Conservation (phyloP, 73 alveolate species). For the Symbiodinium pilosum region DNA sequence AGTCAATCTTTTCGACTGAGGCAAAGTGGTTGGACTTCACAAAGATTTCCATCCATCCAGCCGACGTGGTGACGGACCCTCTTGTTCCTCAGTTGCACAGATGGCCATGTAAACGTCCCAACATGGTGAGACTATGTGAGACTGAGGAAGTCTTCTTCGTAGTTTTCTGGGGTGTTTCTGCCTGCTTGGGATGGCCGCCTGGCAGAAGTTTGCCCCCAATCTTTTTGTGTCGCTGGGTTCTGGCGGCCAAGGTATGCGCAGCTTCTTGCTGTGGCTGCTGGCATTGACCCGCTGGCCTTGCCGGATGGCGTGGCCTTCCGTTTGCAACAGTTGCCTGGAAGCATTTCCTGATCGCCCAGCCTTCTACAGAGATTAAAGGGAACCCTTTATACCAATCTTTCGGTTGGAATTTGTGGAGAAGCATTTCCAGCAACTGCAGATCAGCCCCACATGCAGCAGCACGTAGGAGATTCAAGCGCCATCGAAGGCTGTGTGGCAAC, state of each 20-base stretch:
- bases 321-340: neutral
- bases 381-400: no score
- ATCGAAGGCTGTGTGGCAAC: no score
- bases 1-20: neutral
- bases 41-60: constrained; percentile 36
- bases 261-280: constrained; percentile 43
- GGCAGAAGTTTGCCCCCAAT: neutral
- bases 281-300: constrained; percentile 46
- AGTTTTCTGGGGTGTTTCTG: constrained; percentile 45
- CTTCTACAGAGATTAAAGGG: no score
- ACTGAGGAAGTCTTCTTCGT: constrained; percentile 69
- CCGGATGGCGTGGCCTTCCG: constrained; percentile 40
- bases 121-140: neutral
- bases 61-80: constrained; percentile 66
- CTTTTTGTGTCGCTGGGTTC: neutral
- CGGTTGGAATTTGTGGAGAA: no score
- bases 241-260: constrained; percentile 35
- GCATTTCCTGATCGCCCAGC: no score
- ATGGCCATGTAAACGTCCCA: neutral
- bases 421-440: no score
- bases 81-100: neutral
- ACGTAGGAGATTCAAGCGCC: no score
- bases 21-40: constrained; percentile 61
- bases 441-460: no score
- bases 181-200: constrained; percentile 56